Percentiles rank a stretch among this genome's conserved stretches.
These are phyloP conservation scores for Plectosphaerella plurivora DNA, from an alignment of 2,329 filamentous ascomycete species.

Conservation along the genomic window DNA sequence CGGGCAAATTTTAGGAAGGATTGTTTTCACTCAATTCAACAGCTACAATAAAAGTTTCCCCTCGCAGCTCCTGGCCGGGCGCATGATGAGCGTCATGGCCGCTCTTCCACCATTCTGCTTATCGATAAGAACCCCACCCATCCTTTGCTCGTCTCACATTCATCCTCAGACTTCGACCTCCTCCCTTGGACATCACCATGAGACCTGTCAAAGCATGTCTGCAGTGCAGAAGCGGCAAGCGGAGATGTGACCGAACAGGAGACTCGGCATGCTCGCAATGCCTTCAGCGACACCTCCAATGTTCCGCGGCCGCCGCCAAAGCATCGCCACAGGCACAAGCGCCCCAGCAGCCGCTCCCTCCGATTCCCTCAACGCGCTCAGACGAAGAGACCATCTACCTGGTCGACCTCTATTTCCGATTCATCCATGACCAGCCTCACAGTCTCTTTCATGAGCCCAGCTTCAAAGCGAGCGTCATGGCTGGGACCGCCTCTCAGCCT, in stretches of 20 bases:
- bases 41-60: too few species aligned
- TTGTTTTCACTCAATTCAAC: too few species aligned
- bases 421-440: constrained; percentile 19
- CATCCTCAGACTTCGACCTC: too few species aligned
- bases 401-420: constrained; percentile 17
- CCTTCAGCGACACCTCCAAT: neutral
- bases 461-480: constrained; percentile 9
- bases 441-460: constrained; percentile 18
- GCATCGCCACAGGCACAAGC: neutral
- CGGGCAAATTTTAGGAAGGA: too few species aligned
- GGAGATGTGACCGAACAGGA: neutral
- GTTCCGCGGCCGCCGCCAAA: neutral
- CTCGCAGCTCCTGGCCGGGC: too few species aligned
- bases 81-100: too few species aligned
- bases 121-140: too few species aligned
- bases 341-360: neutral
- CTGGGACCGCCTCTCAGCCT: constrained; percentile 11
- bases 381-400: constrained; percentile 6
- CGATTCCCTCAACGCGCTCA: neutral
- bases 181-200: neutral
- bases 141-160: too few species aligned
- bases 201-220: neutral
- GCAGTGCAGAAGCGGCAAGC: constrained; percentile 1
- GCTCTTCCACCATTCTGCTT: too few species aligned
- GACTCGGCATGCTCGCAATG: neutral